Percentiles rank a stretch among this genome's conserved stretches.
Conservation (phyloP, 23 red algal species). For the Porphyridium purpureum region DNA sequence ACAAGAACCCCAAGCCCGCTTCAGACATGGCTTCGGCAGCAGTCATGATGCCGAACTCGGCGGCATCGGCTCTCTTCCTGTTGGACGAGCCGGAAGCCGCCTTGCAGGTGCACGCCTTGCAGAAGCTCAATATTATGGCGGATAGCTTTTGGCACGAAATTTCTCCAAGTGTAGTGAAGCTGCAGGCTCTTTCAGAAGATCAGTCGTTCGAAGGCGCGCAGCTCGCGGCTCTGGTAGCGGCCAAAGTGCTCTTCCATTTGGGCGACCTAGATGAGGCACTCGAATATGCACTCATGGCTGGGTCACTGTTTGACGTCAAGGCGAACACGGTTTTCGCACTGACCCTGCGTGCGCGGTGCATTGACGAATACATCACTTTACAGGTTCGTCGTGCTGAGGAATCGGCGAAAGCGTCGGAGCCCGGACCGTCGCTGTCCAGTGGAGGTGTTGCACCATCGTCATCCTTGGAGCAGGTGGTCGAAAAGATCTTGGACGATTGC, state of each 20-base stretch:
- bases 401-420: neutral
- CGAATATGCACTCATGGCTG: conserved; percentile 73
- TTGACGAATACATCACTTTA: conserved; percentile 75
- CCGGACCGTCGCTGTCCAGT: neutral
- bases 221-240: conserved; percentile 79
- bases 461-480: conserved; percentile 54
- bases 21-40: too few species aligned
- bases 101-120: conserved; percentile 66
- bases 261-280: conserved; percentile 86
- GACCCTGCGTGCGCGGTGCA: conserved; percentile 70
- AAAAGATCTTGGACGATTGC: conserved; percentile 63
- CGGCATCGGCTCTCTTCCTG: conserved; percentile 57
- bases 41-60: conserved; percentile 37
- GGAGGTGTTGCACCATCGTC: neutral
- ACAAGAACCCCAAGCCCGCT: too few species aligned
- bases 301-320: conserved; percentile 48
- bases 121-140: conserved; percentile 38
- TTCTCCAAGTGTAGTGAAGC: conserved; percentile 56
- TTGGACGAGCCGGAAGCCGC: conserved; percentile 71
- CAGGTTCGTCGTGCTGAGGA: too few species aligned
- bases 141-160: conserved; percentile 95
- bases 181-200: conserved; percentile 77
- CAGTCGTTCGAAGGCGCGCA: conserved; percentile 27
- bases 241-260: conserved; percentile 97
- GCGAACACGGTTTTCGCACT: conserved; percentile 71